phyloP scores from a whole-genome alignment of 2,329 filamentous ascomycete species.

The Rutstroemia sp. region DNA sequence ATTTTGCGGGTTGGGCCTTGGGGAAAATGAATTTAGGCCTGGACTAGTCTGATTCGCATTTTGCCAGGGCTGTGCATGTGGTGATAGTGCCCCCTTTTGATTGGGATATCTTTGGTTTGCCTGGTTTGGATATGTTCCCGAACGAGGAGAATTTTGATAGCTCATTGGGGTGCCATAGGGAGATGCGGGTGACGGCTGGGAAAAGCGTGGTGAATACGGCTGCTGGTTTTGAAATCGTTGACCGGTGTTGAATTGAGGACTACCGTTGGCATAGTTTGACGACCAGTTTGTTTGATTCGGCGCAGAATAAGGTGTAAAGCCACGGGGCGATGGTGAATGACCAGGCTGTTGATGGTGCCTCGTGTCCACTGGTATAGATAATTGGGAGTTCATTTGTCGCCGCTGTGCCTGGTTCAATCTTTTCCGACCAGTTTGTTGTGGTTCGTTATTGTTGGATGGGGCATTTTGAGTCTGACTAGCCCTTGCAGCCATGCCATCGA shows the following conservation, averaged over 20 bases:
- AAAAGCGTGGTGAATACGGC: constrained; percentile 18
- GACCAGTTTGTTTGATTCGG: constrained; percentile 11
- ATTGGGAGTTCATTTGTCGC: constrained; percentile 53
- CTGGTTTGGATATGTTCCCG: constrained; percentile 22
- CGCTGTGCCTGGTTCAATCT: constrained; percentile 57
- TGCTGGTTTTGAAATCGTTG: constrained; percentile 15
- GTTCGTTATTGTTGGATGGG: neutral
- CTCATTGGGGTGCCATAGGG: constrained; percentile 14
- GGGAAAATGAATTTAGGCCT: neutral
- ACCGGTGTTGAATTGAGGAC: constrained; percentile 11
- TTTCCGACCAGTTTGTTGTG: constrained; percentile 31
- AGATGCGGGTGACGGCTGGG: constrained; percentile 14
- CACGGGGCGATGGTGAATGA: constrained; percentile 27
- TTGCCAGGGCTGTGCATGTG: constrained; percentile 7
- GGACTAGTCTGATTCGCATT: constrained; percentile 5
- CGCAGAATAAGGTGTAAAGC: constrained; percentile 5
- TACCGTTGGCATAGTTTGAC: constrained; percentile 1
- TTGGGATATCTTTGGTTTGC: constrained; percentile 8
- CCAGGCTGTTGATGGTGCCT: constrained; percentile 31
- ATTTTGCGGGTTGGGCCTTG: constrained; percentile 20
- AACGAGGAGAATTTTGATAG: constrained; percentile 26
- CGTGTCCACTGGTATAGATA: constrained; percentile 47
- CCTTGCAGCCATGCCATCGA: constrained; percentile 6
- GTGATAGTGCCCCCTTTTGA: constrained; percentile 4
- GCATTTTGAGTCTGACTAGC: constrained; percentile 17